Conservation (phyloP, 1,284 basidiomycete genomes). For the Puccinia hordei region DNA sequence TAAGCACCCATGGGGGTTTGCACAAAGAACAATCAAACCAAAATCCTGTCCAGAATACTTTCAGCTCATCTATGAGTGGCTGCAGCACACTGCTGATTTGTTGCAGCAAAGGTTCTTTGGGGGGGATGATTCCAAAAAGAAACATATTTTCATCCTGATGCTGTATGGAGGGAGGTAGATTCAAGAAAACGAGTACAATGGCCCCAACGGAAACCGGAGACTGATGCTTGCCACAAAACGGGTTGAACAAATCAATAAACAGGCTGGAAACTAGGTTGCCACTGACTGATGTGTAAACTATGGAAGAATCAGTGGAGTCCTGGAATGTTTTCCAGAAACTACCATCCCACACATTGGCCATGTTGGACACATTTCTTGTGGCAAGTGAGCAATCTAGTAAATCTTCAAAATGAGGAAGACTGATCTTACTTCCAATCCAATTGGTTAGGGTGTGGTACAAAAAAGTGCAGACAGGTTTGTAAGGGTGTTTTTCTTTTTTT, state of each 20-base stretch:
- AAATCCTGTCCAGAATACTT: conserved; percentile 5
- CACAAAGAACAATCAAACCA: not conserved
- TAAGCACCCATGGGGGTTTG: not conserved
- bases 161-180: not conserved
- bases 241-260: conserved; percentile 36
- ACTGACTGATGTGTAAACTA: conserved; percentile 4
- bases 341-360: conserved; percentile 29
- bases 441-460: conserved; percentile 16
- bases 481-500: not conserved
- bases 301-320: not conserved
- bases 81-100: conserved; percentile 20
- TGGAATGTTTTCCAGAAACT: conserved; percentile 18
- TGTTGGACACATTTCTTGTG: not conserved
- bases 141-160: conserved; percentile 33
- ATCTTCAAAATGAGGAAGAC: conserved; percentile 25
- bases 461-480: conserved; percentile 9
- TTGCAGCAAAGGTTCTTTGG: conserved; percentile 14
- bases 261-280: conserved; percentile 26
- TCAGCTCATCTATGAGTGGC: conserved; percentile 17
- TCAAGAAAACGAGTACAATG: conserved; percentile 31
- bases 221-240: conserved; percentile 11
- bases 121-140: conserved; percentile 42
- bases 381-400: conserved; percentile 4
- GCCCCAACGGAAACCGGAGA: conserved; percentile 25
- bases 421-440: conserved; percentile 25